Evolutionary conservation across 805 yeast species (phyloP), one percentile per base, ranked within the genome.

Genomic region (Candida ipomoeae): DNA sequence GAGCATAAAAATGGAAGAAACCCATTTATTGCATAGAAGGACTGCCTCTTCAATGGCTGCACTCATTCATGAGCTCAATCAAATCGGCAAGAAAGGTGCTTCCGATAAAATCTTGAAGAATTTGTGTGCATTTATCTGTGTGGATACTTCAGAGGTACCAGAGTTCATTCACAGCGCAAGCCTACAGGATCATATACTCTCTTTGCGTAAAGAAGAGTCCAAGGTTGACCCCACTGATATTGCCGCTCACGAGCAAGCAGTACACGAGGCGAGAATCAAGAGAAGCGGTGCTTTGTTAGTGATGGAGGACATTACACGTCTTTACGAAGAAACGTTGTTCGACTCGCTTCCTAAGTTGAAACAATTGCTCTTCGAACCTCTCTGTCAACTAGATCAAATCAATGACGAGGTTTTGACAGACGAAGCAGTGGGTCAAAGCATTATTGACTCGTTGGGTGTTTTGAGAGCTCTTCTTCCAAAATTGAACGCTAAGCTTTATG

Each of bases 101-200:
- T 83, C 92, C 2, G 95, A 89, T 58, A 94, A 94, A 64, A 86
- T 95, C 55, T 81, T 89, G 40, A 92, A 89, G 64, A 94, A 94
- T 62, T 70, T 95, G 49, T 88, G 96, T 69, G 96, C 92, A 0
- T 92, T 92, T 63, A 64, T 94, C 46, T 94, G 99, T 70, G 97
- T 91, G 32, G 99, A 92, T 64, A 89, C 97, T 0, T 81, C 94
- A 3, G 97, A 91, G 63, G 97, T 92, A 32, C 99, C 99, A 2
- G 97, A 89, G 61, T 94, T 89, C 62, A 74, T 75, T 14, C 84
- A 86, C 41, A 87, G 87, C 58, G 78, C 79, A 36, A 66, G 69
- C 13, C 71, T 76, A 49, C 74, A 67, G 15, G 81, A 79, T 41
- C 70, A 71, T 13, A 85, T 92, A 11, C 68, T 91, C 48, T 89